Percentiles rank a stretch among this genome's conserved stretches.
Evolutionary conservation across 176 grass and related monocot genomes (phyloP).

Genomic region (Zea luxurians): DNA sequence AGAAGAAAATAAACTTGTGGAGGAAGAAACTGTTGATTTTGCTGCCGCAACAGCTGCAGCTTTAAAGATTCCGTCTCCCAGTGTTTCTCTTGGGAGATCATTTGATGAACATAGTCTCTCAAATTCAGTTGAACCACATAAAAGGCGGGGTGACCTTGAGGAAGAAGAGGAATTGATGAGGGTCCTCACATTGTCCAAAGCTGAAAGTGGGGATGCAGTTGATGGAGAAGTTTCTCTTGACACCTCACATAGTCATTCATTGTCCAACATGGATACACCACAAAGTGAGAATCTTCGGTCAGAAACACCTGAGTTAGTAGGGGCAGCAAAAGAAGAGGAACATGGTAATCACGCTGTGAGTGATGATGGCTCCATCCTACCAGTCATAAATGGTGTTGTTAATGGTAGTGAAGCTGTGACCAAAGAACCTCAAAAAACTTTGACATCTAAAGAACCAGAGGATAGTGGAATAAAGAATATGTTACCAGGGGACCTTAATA

Average conservation of each 20-base stretch:
- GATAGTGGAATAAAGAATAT: no score
- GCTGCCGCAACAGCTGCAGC: constrained; percentile 77
- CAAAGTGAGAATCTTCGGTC: constrained; percentile 26
- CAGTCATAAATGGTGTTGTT: no score
- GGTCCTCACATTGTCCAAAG: constrained; percentile 67
- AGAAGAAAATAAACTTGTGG: constrained; percentile 48
- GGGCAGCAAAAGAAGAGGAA: no score
- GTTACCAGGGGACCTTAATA: no score
- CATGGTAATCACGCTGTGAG: no score
- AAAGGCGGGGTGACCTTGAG: constrained; percentile 63
- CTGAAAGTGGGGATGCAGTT: constrained; percentile 22
- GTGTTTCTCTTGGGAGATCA: constrained; percentile 59
- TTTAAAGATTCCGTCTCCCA: constrained; percentile 77
- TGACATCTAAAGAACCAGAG: no score
- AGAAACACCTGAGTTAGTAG: constrained; percentile 3
- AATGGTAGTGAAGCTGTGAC: no score
- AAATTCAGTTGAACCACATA: constrained; percentile 43
- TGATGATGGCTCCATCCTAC: no score
- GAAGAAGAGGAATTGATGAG: constrained; percentile 68
- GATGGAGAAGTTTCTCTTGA: constrained; percentile 20
- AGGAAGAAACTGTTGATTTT: constrained; percentile 87
- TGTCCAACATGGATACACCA: constrained; percentile 36
- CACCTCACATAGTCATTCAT: constrained; percentile 10
- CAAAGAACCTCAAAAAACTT: no score
- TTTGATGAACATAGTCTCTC: constrained; percentile 65